Evolutionary conservation across 805 yeast genomes (phyloP).

Genomic region (Kodamaea restingae): DNA sequence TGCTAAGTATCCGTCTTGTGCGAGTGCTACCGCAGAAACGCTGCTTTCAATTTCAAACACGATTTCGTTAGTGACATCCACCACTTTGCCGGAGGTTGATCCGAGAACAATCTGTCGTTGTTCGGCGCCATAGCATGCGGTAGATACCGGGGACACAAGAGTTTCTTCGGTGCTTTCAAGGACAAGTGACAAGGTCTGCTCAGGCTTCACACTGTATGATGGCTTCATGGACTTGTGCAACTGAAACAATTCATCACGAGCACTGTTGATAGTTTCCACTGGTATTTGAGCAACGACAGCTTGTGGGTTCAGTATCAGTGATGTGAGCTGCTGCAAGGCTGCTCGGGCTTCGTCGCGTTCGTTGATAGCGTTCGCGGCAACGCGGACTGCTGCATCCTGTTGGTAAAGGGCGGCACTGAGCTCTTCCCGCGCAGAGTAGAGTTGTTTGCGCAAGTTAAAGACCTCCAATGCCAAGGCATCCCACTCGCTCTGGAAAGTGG

Average conservation of each 20-base stretch:
- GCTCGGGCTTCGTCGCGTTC: slow-evolving; percentile 71
- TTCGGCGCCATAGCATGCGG: neutral
- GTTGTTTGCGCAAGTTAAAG: slow-evolving; percentile 69
- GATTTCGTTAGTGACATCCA: slow-evolving; percentile 8
- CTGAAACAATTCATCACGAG: slow-evolving; percentile 32
- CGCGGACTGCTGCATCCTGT: slow-evolving; percentile 87
- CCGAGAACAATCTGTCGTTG: slow-evolving; percentile 5
- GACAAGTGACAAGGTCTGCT: slow-evolving; percentile 12
- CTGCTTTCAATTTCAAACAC: slow-evolving; percentile 4
- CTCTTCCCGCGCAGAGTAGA: slow-evolving; percentile 63
- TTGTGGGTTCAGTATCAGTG: slow-evolving; percentile 29
- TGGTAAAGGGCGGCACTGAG: slow-evolving; percentile 74
- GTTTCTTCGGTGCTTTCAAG: slow-evolving; percentile 8
- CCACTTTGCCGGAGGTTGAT: slow-evolving; percentile 4
- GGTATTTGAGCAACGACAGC: slow-evolving; percentile 14
- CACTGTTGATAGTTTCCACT: slow-evolving; percentile 20
- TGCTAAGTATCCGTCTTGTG: slow-evolving; percentile 3
- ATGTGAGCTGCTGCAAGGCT: slow-evolving; percentile 58
- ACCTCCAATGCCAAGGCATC: slow-evolving; percentile 81
- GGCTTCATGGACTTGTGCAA: slow-evolving; percentile 35
- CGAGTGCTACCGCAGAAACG: slow-evolving; percentile 1
- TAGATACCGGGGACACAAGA: neutral
- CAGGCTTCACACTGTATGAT: slow-evolving; percentile 16
- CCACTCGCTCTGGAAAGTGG: slow-evolving; percentile 84
- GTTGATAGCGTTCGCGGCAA: slow-evolving; percentile 67